Conservation (phyloP, 2,329 filamentous ascomycete species). For the Fusarium floridanum region DNA sequence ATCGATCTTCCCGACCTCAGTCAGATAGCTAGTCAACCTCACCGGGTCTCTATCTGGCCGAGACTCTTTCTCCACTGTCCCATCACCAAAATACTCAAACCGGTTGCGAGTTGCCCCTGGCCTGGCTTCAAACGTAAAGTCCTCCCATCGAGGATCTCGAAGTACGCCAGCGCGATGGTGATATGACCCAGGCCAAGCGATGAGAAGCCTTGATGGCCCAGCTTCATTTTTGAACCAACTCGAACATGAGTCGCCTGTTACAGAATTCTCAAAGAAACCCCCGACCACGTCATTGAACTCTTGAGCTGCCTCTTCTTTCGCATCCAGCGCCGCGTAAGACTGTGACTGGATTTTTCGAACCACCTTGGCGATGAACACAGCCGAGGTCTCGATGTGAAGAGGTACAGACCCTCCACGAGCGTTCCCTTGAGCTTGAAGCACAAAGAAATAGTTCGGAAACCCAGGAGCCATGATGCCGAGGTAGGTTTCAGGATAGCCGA, state of each 20-base stretch:
- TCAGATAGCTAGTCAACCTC: background rate
- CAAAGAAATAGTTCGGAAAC: conserved; percentile 9
- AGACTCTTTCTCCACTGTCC: background rate
- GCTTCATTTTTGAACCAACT: conserved; percentile 20
- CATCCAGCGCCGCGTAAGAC: background rate
- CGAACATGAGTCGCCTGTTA: conserved; percentile 7
- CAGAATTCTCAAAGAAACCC: conserved; percentile 10
- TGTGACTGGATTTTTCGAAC: conserved; percentile 10
- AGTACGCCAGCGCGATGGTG: background rate
- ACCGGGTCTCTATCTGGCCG: background rate
- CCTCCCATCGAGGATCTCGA: conserved; percentile 10
- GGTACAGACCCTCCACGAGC: conserved; percentile 7
- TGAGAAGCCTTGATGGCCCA: conserved; percentile 1
- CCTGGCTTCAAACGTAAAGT: conserved; percentile 3
- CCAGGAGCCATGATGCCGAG: conserved; percentile 10
- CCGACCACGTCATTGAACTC: conserved; percentile 17
- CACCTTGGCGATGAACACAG: conserved; percentile 3
- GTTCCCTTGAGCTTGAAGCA: conserved; percentile 1
- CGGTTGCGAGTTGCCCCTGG: background rate
- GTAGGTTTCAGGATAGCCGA: conserved; percentile 14
- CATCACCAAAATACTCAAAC: conserved; percentile 10
- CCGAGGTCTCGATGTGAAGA: conserved; percentile 10
- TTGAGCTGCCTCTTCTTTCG: background rate
- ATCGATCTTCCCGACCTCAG: background rate
- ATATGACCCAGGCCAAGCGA: conserved; percentile 9